Evolutionary conservation across 2,329 filamentous ascomycete genomes (phyloP).

Genomic region (Diaporthe vaccinii): DNA sequence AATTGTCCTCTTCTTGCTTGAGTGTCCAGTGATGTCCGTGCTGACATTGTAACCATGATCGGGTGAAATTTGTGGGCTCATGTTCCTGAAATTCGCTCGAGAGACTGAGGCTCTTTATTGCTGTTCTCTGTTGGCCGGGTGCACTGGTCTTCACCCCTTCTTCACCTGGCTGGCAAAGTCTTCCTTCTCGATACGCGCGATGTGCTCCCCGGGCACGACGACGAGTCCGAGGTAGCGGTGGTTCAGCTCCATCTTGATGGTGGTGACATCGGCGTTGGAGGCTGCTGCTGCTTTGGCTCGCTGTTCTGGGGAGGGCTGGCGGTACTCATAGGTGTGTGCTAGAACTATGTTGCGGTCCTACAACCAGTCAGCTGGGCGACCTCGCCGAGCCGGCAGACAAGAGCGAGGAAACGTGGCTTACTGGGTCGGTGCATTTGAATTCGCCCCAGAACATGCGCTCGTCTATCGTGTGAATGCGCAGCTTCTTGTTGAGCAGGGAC

Average conservation of each 20-base stretch:
- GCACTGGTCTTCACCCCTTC: not conserved
- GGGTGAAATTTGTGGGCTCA: not conserved
- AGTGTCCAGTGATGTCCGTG: not conserved
- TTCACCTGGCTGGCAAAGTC: conserved; percentile 73
- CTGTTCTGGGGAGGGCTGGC: conserved; percentile 73
- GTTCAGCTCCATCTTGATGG: conserved; percentile 78
- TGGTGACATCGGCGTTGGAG: conserved; percentile 52
- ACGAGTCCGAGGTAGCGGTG: conserved; percentile 90
- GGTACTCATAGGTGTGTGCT: conserved; percentile 89
- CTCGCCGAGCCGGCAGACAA: not conserved
- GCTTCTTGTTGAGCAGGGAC: conserved; percentile 80
- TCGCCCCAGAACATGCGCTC: conserved; percentile 89
- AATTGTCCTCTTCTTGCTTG: not conserved
- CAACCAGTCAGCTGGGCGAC: not conserved
- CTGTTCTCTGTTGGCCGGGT: not conserved
- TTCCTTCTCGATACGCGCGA: conserved; percentile 90
- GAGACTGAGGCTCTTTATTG: not conserved
- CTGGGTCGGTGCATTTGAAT: conserved; percentile 95
- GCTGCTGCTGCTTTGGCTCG: conserved; percentile 56
- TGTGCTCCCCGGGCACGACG: conserved; percentile 88
- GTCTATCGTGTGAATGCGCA: conserved; percentile 86
- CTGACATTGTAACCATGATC: not conserved
- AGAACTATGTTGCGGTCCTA: conserved; percentile 93
- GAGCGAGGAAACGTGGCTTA: conserved; percentile 57
- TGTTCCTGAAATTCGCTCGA: not conserved